A percentile compares a stretch with the other conserved stretches of the same genome.
Conservation (phyloP, 305 asterid species). For the Lippia alba region DNA sequence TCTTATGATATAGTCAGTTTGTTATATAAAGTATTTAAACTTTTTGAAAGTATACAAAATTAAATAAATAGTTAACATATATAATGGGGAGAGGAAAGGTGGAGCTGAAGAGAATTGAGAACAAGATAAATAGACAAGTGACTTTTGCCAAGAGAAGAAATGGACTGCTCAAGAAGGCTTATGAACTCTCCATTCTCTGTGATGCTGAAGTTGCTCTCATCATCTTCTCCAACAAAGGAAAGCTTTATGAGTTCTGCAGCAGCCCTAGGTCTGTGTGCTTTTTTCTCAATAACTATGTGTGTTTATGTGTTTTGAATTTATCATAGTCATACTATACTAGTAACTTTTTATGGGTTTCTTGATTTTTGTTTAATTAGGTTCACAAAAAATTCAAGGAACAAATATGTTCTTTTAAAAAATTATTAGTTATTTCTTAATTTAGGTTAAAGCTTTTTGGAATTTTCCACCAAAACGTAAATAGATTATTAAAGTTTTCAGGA, state of each 20-base stretch:
- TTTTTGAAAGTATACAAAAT: background rate
- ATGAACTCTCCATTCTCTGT: slow-evolving; percentile 57
- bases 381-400: background rate
- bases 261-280: slow-evolving; percentile 40
- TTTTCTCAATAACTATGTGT: slow-evolving; percentile 17
- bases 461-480: too few species aligned
- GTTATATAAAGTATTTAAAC: slow-evolving; percentile 9
- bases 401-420: too few species aligned
- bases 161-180: slow-evolving; percentile 64
- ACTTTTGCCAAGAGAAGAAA: slow-evolving; percentile 70
- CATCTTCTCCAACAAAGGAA: slow-evolving; percentile 62
- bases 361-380: background rate
- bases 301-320: background rate
- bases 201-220: slow-evolving; percentile 68
- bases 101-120: slow-evolving; percentile 64
- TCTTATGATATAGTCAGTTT: background rate
- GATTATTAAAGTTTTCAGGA: background rate
- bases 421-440: background rate
- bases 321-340: background rate
- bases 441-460: background rate
- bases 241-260: slow-evolving; percentile 67
- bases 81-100: slow-evolving; percentile 70
- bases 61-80: background rate
- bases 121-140: slow-evolving; percentile 64
- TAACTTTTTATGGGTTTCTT: background rate